Base-by-base conservation (phyloP, 192 early-diverging fungal species). In the Coemansia reversa region DNA sequence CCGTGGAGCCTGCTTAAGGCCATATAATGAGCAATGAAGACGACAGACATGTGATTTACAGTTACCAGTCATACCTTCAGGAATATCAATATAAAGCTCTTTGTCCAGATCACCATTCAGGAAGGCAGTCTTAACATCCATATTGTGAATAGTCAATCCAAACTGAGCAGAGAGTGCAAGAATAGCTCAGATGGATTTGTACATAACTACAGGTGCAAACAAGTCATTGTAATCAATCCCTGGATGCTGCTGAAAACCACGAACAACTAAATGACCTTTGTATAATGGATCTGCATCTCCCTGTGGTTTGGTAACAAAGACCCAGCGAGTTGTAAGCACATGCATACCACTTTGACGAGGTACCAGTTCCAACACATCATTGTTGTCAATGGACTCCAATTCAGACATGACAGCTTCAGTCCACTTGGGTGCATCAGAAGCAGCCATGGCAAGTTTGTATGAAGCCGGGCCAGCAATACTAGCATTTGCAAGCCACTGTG, bases 81-180 rank as follows among this genome's bases (percentile, higher is more conserved):
- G 52, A 23, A 63, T 53, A 30, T 55, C 33, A 3, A 63, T 19
- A 54, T 63, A 53, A n/a, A 63, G 32, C 12, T 42, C 51, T 35
- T 63, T 52, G 25, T 63, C 52, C 22, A 63, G 62, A 6, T 42
- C 12, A 0, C 60, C 50, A 52, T 62, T 25, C 22, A 62, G 30
- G 27, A 67, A 67, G 2, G 65, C 65, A 19, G 65, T 67, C 51
- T 58, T 58, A 9, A 67, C 65, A 24, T 67, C 65, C 65, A n/a
- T n/a, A n/a, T n/a, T n/a, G n/a, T n/a, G n/a, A n/a, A n/a, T n/a
- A n/a, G n/a, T n/a, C n/a, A n/a, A n/a, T n/a, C n/a, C n/a, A n/a
- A n/a, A n/a, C n/a, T n/a, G n/a, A n/a, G n/a, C n/a, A n/a, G n/a
- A n/a, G n/a, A n/a, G n/a, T n/a, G n/a, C n/a, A n/a, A n/a, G n/a